Conservation (phyloP, 441 rosid species). For the Raphanus hybrid region DNA sequence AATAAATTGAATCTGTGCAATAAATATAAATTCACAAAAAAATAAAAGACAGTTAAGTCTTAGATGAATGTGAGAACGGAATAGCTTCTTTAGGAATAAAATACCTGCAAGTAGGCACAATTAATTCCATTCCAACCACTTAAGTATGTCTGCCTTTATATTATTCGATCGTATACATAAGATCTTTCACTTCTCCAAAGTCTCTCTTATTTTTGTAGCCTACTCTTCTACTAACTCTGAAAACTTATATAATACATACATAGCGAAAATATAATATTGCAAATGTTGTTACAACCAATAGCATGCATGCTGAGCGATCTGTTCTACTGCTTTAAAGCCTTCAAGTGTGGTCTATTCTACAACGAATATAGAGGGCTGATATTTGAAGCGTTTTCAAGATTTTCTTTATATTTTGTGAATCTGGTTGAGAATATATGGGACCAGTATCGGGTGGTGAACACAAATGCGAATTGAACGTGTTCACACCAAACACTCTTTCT, state of each 20-base stretch:
- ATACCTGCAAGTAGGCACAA: conserved; percentile 19
- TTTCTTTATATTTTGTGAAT: background rate
- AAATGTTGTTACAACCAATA: background rate
- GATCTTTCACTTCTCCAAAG: conserved; percentile 1
- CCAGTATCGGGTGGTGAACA: conserved; percentile 23
- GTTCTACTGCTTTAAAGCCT: background rate
- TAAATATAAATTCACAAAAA: conserved; percentile 15
- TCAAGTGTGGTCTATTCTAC: background rate
- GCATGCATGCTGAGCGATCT: background rate
- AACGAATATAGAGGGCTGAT: background rate
- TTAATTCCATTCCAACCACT: conserved; percentile 27
- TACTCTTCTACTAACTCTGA: conserved; percentile 5
- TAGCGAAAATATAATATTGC: background rate
- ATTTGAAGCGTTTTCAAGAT: background rate
- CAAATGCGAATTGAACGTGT: conserved; percentile 29
- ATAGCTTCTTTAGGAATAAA: background rate
- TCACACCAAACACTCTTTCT: conserved; percentile 8
- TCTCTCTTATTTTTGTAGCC: conserved; percentile 5
- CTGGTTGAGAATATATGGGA: conserved; percentile 27
- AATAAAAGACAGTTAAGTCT: conserved; percentile 4
- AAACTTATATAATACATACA: background rate
- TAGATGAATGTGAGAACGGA: background rate
- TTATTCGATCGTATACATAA: conserved; percentile 4
- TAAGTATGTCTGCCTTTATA: background rate
- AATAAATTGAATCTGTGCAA: conserved; percentile 29